These are phyloP conservation scores for Aspergillus mulundensis DNA, from an alignment of 495 filamentous ascomycete species.

Conservation along the genomic window DNA sequence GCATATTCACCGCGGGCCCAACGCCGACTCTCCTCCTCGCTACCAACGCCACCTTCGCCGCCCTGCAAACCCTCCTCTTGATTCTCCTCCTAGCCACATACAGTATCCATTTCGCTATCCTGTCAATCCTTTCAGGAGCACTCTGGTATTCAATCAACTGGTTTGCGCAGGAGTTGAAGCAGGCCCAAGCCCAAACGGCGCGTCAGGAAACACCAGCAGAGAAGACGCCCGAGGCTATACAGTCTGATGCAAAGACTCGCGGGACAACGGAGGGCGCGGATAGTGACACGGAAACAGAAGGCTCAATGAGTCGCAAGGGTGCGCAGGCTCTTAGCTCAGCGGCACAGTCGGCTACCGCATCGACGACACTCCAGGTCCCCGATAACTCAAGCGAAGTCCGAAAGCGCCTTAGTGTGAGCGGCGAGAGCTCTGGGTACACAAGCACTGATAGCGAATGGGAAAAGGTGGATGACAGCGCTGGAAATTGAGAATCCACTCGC, in stretches of 20 bases:
- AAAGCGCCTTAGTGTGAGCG: conserved; percentile 41
- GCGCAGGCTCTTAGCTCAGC: conserved; percentile 18
- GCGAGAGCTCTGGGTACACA: conserved; percentile 47
- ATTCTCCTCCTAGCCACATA: conserved; percentile 73
- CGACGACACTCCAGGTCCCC: conserved; percentile 25
- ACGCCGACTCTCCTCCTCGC: conserved; percentile 84
- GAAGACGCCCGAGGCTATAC: conserved; percentile 23
- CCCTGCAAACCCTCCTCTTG: conserved; percentile 74
- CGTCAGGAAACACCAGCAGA: conserved; percentile 35
- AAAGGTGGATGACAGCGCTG: conserved; percentile 45
- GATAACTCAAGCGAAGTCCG: conserved; percentile 27
- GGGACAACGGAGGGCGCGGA: conserved; percentile 30
- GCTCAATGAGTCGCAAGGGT: conserved; percentile 20
- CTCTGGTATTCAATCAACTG: conserved; percentile 95
- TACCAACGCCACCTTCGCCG: conserved; percentile 84
- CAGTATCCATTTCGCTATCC: conserved; percentile 80
- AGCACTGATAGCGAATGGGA: conserved; percentile 58
- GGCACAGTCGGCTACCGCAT: not conserved
- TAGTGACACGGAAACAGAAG: conserved; percentile 51
- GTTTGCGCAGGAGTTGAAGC: conserved; percentile 79
- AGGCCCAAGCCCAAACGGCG: conserved; percentile 57
- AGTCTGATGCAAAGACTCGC: conserved; percentile 27
- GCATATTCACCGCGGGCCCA: conserved; percentile 86
- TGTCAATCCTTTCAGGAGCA: conserved; percentile 71
- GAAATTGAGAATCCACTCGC: conserved; percentile 11